Conservation (phyloP, 2,329 filamentous ascomycete species). For the Stagonosporopsis cucurbitacearum region DNA sequence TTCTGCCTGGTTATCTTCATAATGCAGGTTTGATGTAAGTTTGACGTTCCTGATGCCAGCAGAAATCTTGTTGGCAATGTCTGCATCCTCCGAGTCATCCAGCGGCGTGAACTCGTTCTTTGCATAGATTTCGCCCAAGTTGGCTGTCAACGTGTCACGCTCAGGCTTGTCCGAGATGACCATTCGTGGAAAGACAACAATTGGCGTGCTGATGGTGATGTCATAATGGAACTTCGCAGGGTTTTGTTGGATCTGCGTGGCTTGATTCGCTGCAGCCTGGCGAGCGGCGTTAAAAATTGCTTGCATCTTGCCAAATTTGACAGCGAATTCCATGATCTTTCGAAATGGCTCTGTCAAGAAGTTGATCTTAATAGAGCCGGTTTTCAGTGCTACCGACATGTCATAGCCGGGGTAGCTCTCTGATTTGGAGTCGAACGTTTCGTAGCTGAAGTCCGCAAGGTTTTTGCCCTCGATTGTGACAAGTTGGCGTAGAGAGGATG, state of each 20-base stretch:
- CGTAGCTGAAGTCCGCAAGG: constrained; percentile 94
- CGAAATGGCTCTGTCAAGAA: constrained; percentile 97
- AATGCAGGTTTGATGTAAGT: constrained; percentile 88
- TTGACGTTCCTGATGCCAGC: constrained; percentile 92
- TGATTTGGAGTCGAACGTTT: constrained; percentile 83
- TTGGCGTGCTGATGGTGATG: constrained; percentile 90
- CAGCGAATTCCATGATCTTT: constrained; percentile 96
- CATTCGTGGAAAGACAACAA: constrained; percentile 88
- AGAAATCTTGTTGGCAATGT: constrained; percentile 86
- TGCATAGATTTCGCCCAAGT: constrained; percentile 95
- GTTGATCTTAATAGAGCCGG: constrained; percentile 95
- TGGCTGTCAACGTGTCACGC: constrained; percentile 86
- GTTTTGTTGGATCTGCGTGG: constrained; percentile 89
- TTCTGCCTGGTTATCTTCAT: constrained; percentile 72
- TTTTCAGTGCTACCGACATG: constrained; percentile 85
- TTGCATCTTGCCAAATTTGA: constrained; percentile 99
- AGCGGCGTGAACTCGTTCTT: constrained; percentile 90
- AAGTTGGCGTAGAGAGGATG: constrained; percentile 82
- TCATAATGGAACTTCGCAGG: constrained; percentile 93
- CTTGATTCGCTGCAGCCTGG: constrained; percentile 91
- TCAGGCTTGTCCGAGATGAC: constrained; percentile 72
- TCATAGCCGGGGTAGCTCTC: constrained; percentile 92
- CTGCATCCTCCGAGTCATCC: constrained; percentile 74
- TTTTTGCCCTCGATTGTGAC: constrained; percentile 96
- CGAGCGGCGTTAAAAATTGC: constrained; percentile 97